Conservation (phyloP, 2,329 filamentous ascomycete species). For the Pestalotiopsis sp. region DNA sequence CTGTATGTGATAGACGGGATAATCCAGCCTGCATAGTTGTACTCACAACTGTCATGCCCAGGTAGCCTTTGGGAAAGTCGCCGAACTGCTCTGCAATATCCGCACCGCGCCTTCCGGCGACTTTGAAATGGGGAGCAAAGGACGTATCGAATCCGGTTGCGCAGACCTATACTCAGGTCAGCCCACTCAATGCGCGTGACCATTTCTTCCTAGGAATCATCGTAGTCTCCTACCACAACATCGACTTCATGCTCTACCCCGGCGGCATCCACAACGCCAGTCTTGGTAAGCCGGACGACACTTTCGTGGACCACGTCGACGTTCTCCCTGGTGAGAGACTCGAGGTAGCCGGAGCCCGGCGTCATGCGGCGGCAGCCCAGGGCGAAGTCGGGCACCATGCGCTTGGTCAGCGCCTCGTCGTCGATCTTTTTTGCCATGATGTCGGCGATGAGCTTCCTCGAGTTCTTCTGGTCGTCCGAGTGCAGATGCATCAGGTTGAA, state of each 20-base stretch:
- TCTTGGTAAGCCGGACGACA: background rate
- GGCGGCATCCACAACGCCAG: background rate
- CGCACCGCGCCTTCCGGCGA: background rate
- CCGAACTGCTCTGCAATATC: background rate
- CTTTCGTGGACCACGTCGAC: background rate
- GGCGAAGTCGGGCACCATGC: background rate
- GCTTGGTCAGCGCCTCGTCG: background rate
- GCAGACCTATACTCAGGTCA: background rate
- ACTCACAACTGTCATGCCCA: background rate
- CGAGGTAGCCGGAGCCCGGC: background rate
- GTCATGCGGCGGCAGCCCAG: background rate
- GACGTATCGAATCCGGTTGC: conserved; percentile 1
- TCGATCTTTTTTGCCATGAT: background rate
- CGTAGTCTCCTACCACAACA: background rate
- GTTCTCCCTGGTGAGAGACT: background rate
- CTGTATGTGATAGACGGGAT: background rate
- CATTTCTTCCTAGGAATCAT: too few relatives aligned
- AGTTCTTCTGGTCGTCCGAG: background rate
- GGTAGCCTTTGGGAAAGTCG: background rate
- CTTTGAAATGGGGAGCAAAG: background rate
- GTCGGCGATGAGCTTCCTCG: background rate
- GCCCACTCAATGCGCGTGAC: background rate
- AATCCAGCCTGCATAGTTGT: background rate
- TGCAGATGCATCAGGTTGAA: conserved; percentile 4
- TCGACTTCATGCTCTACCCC: background rate